phyloP scores from a whole-genome alignment of 306 rosid genomes.

The Cicer chorassanicum region DNA sequence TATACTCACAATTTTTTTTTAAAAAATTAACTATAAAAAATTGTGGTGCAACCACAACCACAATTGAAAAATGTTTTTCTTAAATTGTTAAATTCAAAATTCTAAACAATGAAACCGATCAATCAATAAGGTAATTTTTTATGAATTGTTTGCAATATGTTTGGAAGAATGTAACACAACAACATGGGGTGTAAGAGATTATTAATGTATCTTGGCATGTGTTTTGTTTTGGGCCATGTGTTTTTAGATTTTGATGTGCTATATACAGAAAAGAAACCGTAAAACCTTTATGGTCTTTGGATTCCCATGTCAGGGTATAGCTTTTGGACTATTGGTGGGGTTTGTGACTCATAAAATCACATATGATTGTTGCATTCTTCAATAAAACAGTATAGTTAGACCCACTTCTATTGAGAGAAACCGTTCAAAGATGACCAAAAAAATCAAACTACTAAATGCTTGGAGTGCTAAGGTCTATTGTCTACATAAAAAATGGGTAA shows the following conservation, averaged over 20 bases:
- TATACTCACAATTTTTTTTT: no score
- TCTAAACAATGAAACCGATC: no score
- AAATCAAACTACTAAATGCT: slow-evolving; percentile 46
- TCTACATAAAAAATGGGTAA: not conserved
- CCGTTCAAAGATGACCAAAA: slow-evolving; percentile 42
- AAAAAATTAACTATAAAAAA: no score
- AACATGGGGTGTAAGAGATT: slow-evolving; percentile 15
- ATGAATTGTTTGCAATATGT: not conserved
- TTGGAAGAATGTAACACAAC: slow-evolving; percentile 15
- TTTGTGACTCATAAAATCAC: slow-evolving; percentile 40
- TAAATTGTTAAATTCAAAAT: no score
- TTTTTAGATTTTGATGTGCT: slow-evolving; percentile 3
- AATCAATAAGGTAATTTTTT: slow-evolving; percentile 1
- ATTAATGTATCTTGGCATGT: slow-evolving; percentile 12
- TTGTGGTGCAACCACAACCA: no score
- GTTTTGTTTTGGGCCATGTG: slow-evolving; percentile 19
- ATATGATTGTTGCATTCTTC: slow-evolving; percentile 50
- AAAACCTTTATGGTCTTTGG: slow-evolving; percentile 50
- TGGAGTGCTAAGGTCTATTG: slow-evolving; percentile 19
- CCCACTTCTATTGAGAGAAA: slow-evolving; percentile 47
- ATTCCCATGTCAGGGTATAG: slow-evolving; percentile 50
- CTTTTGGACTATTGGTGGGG: slow-evolving; percentile 49
- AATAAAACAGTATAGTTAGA: slow-evolving; percentile 41
- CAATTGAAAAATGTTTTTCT: no score
- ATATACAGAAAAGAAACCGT: slow-evolving; percentile 14